phyloP scores from a whole-genome alignment of 305 asterid species.

The Solanum hybrid region DNA sequence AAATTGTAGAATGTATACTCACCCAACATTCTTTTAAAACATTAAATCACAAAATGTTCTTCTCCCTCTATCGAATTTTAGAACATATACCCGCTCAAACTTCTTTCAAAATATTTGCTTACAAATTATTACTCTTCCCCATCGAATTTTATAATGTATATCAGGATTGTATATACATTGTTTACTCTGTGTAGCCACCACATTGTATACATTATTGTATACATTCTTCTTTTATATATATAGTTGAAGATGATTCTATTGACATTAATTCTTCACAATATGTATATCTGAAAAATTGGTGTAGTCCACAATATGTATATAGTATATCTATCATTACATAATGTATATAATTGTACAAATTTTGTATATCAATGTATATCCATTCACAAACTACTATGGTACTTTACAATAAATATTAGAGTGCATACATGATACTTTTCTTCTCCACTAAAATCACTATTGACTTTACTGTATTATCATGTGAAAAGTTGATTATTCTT shows the following conservation, averaged over 20 bases:
- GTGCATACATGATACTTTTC: not conserved
- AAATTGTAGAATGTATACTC: not conserved
- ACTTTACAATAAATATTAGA: not conserved
- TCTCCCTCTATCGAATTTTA: not conserved
- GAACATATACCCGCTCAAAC: not conserved
- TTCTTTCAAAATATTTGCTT: not conserved
- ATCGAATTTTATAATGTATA: not conserved
- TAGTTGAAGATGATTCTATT: not conserved
- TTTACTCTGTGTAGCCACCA: not conserved
- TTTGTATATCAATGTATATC: not conserved
- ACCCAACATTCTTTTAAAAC: not conserved
- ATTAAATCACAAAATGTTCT: not conserved
- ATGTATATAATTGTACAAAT: not conserved
- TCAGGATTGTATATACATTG: not conserved
- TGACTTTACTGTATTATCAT: not conserved
- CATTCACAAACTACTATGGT: not conserved
- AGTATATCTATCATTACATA: not conserved
- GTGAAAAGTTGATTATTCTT: not conserved
- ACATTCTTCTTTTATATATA: not conserved
- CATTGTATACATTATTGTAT: not conserved
- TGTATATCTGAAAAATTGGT: not conserved
- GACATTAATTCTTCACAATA: not conserved
- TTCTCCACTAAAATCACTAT: not conserved
- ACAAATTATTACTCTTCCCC: not conserved
- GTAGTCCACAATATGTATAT: not conserved